Conservation (phyloP, 305 asterid genomes). For the Fraxinus angustifolia region DNA sequence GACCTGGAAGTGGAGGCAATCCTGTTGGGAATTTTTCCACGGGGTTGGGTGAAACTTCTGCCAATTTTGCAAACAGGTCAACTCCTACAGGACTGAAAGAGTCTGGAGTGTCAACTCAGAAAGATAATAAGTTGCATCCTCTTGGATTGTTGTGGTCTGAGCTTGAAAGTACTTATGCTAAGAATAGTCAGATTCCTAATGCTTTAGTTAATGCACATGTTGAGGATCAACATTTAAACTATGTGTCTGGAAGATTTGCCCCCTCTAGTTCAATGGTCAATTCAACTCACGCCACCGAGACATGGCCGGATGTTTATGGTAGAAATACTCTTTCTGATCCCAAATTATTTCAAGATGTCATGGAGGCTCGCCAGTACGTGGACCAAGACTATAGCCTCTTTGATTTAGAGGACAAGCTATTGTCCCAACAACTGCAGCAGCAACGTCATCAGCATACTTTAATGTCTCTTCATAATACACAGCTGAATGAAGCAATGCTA, state of each 20-base stretch:
- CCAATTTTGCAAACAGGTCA: slow-evolving; percentile 34
- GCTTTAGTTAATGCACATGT: slow-evolving; percentile 36
- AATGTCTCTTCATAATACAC: slow-evolving; percentile 50
- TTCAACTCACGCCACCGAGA: slow-evolving; percentile 37
- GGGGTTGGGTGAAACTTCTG: slow-evolving; percentile 42
- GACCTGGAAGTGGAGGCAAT: slow-evolving; percentile 73
- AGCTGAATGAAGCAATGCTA: slow-evolving; percentile 51
- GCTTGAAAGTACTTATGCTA: slow-evolving; percentile 63
- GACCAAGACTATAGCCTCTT: slow-evolving; percentile 51
- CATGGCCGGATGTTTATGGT: slow-evolving; percentile 55
- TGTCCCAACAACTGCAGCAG: slow-evolving; percentile 49
- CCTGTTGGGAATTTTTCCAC: slow-evolving; percentile 44
- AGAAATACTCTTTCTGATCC: slow-evolving; percentile 48
- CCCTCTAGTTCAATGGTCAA: slow-evolving; percentile 44
- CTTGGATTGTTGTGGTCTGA: slow-evolving; percentile 88
- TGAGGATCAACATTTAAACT: slow-evolving; percentile 44
- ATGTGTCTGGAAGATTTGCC: slow-evolving; percentile 45
- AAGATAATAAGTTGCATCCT: slow-evolving; percentile 59
- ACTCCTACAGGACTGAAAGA: slow-evolving; percentile 40
- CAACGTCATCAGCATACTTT: slow-evolving; percentile 53
- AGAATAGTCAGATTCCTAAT: slow-evolving; percentile 44
- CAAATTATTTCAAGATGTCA: slow-evolving; percentile 47
- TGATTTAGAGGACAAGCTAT: slow-evolving; percentile 61
- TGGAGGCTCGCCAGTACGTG: slow-evolving; percentile 55
- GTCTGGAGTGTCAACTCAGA: slow-evolving; percentile 38